These are phyloP conservation scores for Austroboletus niveus DNA, from an alignment of 1,284 basidiomycete species.

Conservation along the genomic window DNA sequence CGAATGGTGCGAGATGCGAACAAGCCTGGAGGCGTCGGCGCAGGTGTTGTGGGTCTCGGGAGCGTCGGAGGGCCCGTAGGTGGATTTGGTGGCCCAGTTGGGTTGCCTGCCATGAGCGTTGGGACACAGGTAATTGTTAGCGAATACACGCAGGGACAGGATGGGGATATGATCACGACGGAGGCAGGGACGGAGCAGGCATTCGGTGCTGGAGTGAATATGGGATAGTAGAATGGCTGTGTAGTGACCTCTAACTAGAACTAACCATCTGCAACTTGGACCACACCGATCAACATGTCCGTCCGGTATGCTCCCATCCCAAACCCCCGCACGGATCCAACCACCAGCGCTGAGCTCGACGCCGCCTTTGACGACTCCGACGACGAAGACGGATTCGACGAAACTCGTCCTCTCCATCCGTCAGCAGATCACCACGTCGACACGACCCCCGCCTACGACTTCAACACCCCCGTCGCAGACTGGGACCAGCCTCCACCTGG, in stretches of 20 bases:
- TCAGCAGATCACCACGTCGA: slow-evolving; percentile 9
- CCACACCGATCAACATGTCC: slow-evolving; percentile 43
- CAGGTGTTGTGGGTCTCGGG: slow-evolving; percentile 11
- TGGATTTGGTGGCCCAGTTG: slow-evolving; percentile 29
- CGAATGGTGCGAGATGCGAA: slow-evolving; percentile 55
- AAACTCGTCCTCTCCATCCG: slow-evolving; percentile 54
- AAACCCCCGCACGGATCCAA: slow-evolving; percentile 51
- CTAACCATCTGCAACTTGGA: neutral
- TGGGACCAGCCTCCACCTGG: slow-evolving; percentile 79
- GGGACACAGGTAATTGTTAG: slow-evolving; percentile 23
- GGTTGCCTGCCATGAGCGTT: slow-evolving; percentile 18
- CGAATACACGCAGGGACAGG: slow-evolving; percentile 12
- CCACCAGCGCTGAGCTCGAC: slow-evolving; percentile 64
- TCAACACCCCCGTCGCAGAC: slow-evolving; percentile 74
- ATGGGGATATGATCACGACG: slow-evolving; percentile 10
- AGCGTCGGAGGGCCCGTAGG: slow-evolving; percentile 31
- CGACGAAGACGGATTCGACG: slow-evolving; percentile 54
- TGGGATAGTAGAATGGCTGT: slow-evolving; percentile 9
- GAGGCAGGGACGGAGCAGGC: slow-evolving; percentile 22
- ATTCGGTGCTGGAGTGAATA: slow-evolving; percentile 19
- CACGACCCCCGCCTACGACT: slow-evolving; percentile 67
- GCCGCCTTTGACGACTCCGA: slow-evolving; percentile 76
- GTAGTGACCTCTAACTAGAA: neutral
- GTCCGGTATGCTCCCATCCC: slow-evolving; percentile 70
- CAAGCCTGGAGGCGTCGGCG: slow-evolving; percentile 18